Evolutionary conservation across 2,329 filamentous ascomycete genomes (phyloP).

Genomic region (Colletotrichum sp.): DNA sequence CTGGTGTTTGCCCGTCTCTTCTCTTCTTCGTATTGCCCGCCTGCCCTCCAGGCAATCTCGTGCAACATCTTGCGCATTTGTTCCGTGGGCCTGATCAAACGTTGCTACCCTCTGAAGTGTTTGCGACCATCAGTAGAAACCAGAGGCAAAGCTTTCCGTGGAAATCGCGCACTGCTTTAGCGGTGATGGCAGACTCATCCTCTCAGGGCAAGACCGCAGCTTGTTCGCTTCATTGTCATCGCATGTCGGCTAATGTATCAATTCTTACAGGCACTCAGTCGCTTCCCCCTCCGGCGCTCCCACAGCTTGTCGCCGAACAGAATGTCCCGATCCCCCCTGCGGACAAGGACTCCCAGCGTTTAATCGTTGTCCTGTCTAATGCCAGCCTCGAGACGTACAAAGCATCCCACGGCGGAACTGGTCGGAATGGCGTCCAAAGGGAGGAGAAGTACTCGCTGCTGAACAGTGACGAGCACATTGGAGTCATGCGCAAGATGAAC

Average conservation of each 20-base stretch:
- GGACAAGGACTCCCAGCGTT: conserved; percentile 88
- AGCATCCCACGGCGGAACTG: conserved; percentile 75
- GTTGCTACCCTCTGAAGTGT: background rate
- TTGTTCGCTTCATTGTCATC: background rate
- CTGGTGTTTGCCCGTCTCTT: background rate
- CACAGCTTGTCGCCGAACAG: conserved; percentile 92
- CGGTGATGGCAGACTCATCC: background rate
- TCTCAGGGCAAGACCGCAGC: background rate
- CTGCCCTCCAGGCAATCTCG: background rate
- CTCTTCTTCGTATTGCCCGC: background rate
- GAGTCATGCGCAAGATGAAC: conserved; percentile 99
- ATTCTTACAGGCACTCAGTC: conserved; percentile 81
- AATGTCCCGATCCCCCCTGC: conserved; percentile 80
- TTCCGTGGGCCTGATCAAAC: background rate
- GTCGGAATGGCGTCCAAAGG: conserved; percentile 67
- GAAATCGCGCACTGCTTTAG: background rate
- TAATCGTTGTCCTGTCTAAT: conserved; percentile 97
- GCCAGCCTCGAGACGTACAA: conserved; percentile 98
- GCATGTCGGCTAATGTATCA: background rate
- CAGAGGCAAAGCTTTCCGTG: background rate
- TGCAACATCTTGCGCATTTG: background rate
- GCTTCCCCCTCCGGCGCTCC: conserved; percentile 87
- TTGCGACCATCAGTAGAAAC: background rate
- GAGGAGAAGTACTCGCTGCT: conserved; percentile 97
- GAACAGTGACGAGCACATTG: conserved; percentile 99